Evolutionary conservation across 192 early-diverging fungal genomes (phyloP).

Genomic region (Chytriomyces sp.): DNA sequence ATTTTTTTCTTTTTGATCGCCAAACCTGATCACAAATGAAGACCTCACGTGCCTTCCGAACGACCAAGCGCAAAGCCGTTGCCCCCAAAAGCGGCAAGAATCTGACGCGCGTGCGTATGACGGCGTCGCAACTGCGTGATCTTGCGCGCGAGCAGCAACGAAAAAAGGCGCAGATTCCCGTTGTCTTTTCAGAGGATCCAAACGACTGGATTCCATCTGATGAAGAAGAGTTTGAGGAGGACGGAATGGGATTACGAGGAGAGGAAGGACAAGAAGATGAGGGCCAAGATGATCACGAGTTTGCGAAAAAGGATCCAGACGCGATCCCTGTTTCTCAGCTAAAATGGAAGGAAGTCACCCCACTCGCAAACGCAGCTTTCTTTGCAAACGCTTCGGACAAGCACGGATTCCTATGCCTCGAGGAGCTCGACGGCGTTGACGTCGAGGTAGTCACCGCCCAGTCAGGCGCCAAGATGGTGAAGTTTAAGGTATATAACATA

Average conservation of each 20-base stretch:
- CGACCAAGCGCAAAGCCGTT: too few species aligned
- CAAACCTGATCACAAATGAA: too few species aligned
- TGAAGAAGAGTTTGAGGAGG: background rate
- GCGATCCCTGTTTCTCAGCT: background rate
- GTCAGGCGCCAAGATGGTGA: conserved; percentile 66
- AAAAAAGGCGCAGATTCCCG: background rate
- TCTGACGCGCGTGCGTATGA: background rate
- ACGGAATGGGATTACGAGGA: too few species aligned
- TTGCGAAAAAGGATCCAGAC: background rate
- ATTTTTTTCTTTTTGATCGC: too few species aligned
- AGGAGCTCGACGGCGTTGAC: conserved; percentile 86
- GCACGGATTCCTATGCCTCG: conserved; percentile 74
- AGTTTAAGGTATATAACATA: conserved; percentile 63
- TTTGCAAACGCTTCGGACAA: conserved; percentile 30
- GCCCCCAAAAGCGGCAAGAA: too few species aligned
- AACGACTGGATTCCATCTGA: background rate
- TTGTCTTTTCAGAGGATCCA: background rate
- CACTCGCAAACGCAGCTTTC: background rate
- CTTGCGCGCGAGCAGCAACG: background rate
- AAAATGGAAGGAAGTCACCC: conserved; percentile 1
- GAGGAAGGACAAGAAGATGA: background rate
- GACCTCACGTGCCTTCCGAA: too few species aligned
- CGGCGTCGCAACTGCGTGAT: background rate
- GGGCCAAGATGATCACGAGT: background rate
- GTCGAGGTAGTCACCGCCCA: conserved; percentile 69